Evolutionary conservation across 805 yeast genomes (phyloP).

Genomic region (Suhomyces canberraensis): DNA sequence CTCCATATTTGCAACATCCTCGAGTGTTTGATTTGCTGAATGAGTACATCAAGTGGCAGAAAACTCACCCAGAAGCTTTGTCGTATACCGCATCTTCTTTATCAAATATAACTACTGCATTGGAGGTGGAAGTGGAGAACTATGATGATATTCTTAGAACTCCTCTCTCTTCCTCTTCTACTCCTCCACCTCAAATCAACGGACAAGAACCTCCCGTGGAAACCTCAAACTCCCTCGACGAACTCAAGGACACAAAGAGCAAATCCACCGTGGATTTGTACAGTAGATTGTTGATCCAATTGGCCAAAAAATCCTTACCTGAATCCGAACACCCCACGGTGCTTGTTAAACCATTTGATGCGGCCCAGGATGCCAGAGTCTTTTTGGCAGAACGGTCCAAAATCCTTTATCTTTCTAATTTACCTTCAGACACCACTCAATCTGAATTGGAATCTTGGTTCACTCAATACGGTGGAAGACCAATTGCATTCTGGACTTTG

Average conservation of each 20-base stretch:
- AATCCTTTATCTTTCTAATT: conserved; percentile 74
- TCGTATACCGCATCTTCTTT: conserved; percentile 32
- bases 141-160: conserved; percentile 6
- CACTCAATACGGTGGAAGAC: conserved; percentile 79
- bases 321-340: conserved; percentile 52
- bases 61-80: conserved; percentile 50
- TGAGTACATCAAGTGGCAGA: conserved; percentile 73
- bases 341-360: conserved; percentile 71
- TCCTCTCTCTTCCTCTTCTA: conserved; percentile 7
- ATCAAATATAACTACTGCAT: conserved; percentile 44
- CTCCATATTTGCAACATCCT: conserved; percentile 72
- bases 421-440: conserved; percentile 85
- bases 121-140: conserved; percentile 36
- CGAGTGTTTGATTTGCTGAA: conserved; percentile 69
- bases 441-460: conserved; percentile 90
- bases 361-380: conserved; percentile 64
- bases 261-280: conserved; percentile 45
- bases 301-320: conserved; percentile 47
- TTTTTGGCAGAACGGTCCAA: conserved; percentile 71
- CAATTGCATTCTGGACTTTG: conserved; percentile 86
- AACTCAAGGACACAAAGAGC: conserved; percentile 32
- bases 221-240: background rate
- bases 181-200: conserved; percentile 4
- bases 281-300: conserved; percentile 42
- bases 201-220: conserved; percentile 1